phyloP scores from a whole-genome alignment of 805 yeast genomes.

The Zygosaccharomyces bisporus region DNA sequence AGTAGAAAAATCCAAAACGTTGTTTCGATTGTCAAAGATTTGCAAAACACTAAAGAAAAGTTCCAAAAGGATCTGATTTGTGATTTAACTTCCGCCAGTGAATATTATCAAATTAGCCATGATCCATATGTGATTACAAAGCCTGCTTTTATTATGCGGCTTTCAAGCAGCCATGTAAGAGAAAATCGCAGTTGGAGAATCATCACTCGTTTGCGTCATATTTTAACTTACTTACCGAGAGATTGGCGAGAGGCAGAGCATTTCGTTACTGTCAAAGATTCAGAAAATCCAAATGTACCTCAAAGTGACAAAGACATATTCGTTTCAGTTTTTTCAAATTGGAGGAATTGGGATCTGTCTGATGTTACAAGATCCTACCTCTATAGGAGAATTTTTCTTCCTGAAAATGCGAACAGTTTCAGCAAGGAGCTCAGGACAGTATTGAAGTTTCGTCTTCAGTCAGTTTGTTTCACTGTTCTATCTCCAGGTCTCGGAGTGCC shows the following conservation, averaged over 20 bases:
- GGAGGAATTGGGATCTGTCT: slow-evolving; percentile 92
- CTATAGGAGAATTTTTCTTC: slow-evolving; percentile 48
- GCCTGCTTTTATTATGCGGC: slow-evolving; percentile 76
- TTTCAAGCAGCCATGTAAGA: slow-evolving; percentile 70
- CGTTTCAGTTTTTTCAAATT: slow-evolving; percentile 55
- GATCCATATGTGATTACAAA: slow-evolving; percentile 90
- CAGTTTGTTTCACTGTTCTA: slow-evolving; percentile 28
- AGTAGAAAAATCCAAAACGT: slow-evolving; percentile 12
- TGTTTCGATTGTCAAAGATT: slow-evolving; percentile 6
- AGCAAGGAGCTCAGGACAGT: slow-evolving; percentile 14
- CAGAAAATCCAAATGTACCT: slow-evolving; percentile 23
- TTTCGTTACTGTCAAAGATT: slow-evolving; percentile 13
- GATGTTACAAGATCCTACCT: slow-evolving; percentile 55
- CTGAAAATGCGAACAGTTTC: slow-evolving; percentile 13
- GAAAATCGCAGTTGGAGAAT: slow-evolving; percentile 86
- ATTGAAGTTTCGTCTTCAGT: slow-evolving; percentile 19
- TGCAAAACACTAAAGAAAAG: slow-evolving; percentile 12
- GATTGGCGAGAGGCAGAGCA: slow-evolving; percentile 40
- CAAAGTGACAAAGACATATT: slow-evolving; percentile 50
- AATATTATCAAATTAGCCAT: slow-evolving; percentile 53
- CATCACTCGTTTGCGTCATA: slow-evolving; percentile 72
- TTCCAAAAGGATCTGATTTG: slow-evolving; percentile 39
- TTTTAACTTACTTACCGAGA: slow-evolving; percentile 54
- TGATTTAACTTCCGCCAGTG: slow-evolving; percentile 46
- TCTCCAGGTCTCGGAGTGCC: slow-evolving; percentile 24